These are phyloP conservation scores for Aspergillus aculeatus DNA, from an alignment of 2,329 filamentous ascomycete genomes.

Conservation along the genomic window DNA sequence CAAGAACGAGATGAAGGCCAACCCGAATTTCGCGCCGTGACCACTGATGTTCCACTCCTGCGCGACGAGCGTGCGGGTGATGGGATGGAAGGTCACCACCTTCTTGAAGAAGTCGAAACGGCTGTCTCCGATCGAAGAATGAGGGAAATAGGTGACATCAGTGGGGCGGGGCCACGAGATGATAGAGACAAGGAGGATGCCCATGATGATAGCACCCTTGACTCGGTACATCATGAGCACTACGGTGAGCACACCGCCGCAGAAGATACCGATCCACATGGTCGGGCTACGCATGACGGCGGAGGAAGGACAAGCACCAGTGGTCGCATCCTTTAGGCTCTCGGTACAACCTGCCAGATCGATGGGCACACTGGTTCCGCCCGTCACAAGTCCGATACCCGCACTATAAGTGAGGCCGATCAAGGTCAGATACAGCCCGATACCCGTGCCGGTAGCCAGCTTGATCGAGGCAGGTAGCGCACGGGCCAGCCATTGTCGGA, in stretches of 20 bases:
- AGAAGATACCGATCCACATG: conserved; percentile 88
- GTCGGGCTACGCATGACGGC: conserved; percentile 79
- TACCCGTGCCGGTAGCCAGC: conserved; percentile 80
- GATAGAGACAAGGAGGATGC: conserved; percentile 79
- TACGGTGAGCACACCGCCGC: conserved; percentile 75
- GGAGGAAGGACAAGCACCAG: conserved; percentile 60
- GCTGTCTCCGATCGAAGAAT: conserved; percentile 66
- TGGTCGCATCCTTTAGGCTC: conserved; percentile 39
- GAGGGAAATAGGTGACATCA: conserved; percentile 75
- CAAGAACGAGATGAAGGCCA: conserved; percentile 83
- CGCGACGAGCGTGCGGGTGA: conserved; percentile 65
- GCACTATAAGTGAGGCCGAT: conserved; percentile 72
- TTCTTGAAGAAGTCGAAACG: conserved; percentile 84
- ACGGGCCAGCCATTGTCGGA: conserved; percentile 85
- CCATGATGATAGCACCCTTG: conserved; percentile 81
- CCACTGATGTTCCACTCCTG: conserved; percentile 70
- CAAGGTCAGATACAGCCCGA: conserved; percentile 72
- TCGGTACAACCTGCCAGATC: conserved; percentile 72
- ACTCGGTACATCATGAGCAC: conserved; percentile 81
- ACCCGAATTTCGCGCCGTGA: conserved; percentile 72
- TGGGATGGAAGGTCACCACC: conserved; percentile 80
- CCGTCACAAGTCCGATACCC: conserved; percentile 76
- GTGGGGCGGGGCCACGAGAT: conserved; percentile 84
- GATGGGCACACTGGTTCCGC: conserved; percentile 65
- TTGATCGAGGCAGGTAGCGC: conserved; percentile 83